Base-by-base conservation (phyloP, 2,329 filamentous ascomycete genomes). In the Madurella fahalii region DNA sequence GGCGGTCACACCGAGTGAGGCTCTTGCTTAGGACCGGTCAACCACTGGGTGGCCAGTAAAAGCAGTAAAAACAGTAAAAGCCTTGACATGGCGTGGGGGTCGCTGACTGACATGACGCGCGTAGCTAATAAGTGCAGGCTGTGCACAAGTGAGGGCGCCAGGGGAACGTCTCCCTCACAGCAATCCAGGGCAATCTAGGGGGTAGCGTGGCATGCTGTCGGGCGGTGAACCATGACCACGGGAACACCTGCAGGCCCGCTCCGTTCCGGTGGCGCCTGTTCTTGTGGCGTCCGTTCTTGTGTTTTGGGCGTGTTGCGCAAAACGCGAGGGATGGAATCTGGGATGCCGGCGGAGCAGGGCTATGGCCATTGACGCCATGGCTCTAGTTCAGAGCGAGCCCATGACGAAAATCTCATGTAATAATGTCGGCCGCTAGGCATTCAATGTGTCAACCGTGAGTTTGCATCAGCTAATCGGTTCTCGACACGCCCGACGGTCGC, bases 121-220 rank as follows among this genome's bases (percentile, higher is more conserved):
- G 4, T 9, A 37, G 34, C 34, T 2, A 11, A 37, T 15, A 37
- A 37, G 34, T 15, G 34, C 34, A 37, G 34, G 34, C 34, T 37
- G 34, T 37, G 34, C 34, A 37, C 9, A 11, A 9, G 9, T 15
- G 34, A 37, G 34, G 34, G 9, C 4, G 11, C 34, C 34, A 4
- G 34, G 34, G 11, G 4, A 12, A 37, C 13, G 4, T 37, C 13
- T 37, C 34, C 34, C 34, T 37, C 4, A 37, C 34, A 37, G 9
- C 34, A 15, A 40, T 11, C 49, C 53, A 13, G 42, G 51, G 50
- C 45, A n/a, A n/a, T n/a, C n/a, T n/a, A n/a, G n/a, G n/a, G n/a
- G n/a, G n/a, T 42, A 54, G 57, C 57, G 57, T 59, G 57, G 54
- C 54, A 57, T 52, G 51, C 47, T 52, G 37, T 37, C 37, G 51